These are phyloP conservation scores for Phaeosphaeriaceae sp. DNA, from an alignment of 2,329 filamentous ascomycete genomes.

Conservation along the genomic window DNA sequence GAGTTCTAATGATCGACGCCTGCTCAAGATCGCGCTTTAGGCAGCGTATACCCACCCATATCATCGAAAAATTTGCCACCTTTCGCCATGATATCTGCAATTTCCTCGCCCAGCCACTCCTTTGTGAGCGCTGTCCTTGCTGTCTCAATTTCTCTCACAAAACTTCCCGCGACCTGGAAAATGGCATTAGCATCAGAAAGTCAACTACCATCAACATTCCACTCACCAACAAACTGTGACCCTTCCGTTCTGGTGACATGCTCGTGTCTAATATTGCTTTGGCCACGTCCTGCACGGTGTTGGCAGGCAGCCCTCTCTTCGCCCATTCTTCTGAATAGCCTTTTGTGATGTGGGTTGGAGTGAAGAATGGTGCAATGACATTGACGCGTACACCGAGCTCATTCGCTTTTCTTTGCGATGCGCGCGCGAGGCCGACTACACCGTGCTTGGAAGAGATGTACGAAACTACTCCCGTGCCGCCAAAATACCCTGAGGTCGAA, in stretches of 20 bases:
- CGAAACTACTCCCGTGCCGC: slow-evolving; percentile 51
- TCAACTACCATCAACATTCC: neutral
- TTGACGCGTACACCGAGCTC: slow-evolving; percentile 52
- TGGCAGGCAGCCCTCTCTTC: slow-evolving; percentile 49
- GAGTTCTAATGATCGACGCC: neutral
- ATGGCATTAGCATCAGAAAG: neutral
- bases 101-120: slow-evolving; percentile 45
- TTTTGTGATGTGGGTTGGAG: slow-evolving; percentile 54
- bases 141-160: slow-evolving; percentile 41
- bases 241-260: slow-evolving; percentile 36
- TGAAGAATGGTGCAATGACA: slow-evolving; percentile 58
- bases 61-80: slow-evolving; percentile 45
- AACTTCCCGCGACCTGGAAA: slow-evolving; percentile 35
- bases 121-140: slow-evolving; percentile 30
- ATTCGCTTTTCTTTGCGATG: slow-evolving; percentile 45
- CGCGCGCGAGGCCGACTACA: slow-evolving; percentile 49
- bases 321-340: slow-evolving; percentile 50
- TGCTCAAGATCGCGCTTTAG: slow-evolving; percentile 23
- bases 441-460: slow-evolving; percentile 56
- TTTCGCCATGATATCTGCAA: slow-evolving; percentile 38
- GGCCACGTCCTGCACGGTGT: slow-evolving; percentile 53
- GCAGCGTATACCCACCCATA: slow-evolving; percentile 45
- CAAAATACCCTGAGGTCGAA: slow-evolving; percentile 55
- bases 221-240: slow-evolving; percentile 40
- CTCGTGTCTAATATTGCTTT: slow-evolving; percentile 50